Percentiles rank a stretch among this genome's conserved stretches.
Evolutionary conservation across 148 eudicot species (phyloP).

Genomic region (Vaccinium corymbosum): DNA sequence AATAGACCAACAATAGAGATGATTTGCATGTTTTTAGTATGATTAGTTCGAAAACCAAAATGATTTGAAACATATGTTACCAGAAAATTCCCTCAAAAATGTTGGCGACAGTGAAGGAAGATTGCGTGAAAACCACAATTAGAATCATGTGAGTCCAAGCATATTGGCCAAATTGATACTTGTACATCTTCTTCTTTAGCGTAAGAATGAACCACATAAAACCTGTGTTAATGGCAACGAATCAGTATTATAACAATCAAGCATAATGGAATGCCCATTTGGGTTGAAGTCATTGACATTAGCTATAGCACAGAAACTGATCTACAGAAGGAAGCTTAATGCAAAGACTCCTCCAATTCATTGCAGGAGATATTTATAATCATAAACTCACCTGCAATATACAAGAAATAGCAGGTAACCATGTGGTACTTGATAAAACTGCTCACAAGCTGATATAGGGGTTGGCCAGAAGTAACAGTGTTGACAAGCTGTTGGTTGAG

Average conservation of each 20-base stretch:
- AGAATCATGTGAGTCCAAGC: slow-evolving; percentile 99
- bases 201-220: slow-evolving; percentile 96
- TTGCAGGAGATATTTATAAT: background rate
- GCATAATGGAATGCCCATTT: background rate
- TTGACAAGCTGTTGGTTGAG: slow-evolving; percentile 88
- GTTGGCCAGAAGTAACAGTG: slow-evolving; percentile 77
- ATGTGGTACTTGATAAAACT: slow-evolving; percentile 80
- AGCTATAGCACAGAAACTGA: background rate
- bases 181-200: slow-evolving; percentile 95
- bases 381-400: slow-evolving; percentile 68
- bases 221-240: slow-evolving; percentile 34
- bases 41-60: background rate
- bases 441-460: slow-evolving; percentile 67
- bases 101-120: slow-evolving; percentile 92
- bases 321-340: background rate
- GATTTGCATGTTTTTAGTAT: background rate
- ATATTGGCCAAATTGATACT: slow-evolving; percentile 96
- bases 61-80: slow-evolving; percentile 31
- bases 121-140: slow-evolving; percentile 88
- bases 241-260: background rate
- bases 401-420: slow-evolving; percentile 89
- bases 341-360: background rate
- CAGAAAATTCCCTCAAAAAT: slow-evolving; percentile 97
- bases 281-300: background rate
- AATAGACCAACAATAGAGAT: background rate